A percentile compares a stretch with the other conserved stretches of the same genome.
phyloP scores from a whole-genome alignment of 2,329 filamentous ascomycete genomes.

The Fusarium chlamydosporum region DNA sequence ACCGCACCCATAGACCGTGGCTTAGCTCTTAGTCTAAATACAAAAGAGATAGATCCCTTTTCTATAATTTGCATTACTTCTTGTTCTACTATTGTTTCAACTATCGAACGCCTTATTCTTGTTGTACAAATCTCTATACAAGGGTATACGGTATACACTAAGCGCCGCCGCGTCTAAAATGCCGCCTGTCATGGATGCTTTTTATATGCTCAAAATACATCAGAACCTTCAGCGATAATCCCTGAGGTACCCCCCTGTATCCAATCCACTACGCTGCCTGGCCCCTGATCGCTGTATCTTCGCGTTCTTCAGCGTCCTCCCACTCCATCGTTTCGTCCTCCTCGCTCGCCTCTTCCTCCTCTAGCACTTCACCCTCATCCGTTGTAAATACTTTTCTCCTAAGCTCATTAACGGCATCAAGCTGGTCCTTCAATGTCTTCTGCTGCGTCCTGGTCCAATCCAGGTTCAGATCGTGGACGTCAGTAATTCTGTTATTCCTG shows the following conservation, averaged over 20 bases:
- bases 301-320: background rate
- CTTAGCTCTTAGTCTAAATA: conserved; percentile 29
- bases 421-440: conserved; percentile 12
- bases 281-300: background rate
- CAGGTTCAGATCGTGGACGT: conserved; percentile 17
- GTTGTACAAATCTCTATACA: conserved; percentile 30
- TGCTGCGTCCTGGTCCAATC: conserved; percentile 12
- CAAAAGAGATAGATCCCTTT: conserved; percentile 33
- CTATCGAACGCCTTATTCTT: conserved; percentile 18
- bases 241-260: background rate
- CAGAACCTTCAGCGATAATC: conserved; percentile 11
- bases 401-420: conserved; percentile 5
- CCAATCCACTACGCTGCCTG: conserved; percentile 9
- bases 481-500: conserved; percentile 9
- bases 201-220: conserved; percentile 10
- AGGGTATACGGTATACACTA: conserved; percentile 19
- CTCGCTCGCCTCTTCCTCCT: background rate
- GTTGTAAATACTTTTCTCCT: conserved; percentile 9
- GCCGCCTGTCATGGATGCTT: conserved; percentile 23
- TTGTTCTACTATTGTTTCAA: conserved; percentile 27
- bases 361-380: conserved; percentile 1
- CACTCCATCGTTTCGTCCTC: background rate
- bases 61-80: conserved; percentile 22
- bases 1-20: conserved; percentile 22
- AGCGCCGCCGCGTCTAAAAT: conserved; percentile 44